Percentiles rank a stretch among this genome's conserved stretches.
These are phyloP conservation scores for Xerocomellus amylosporus DNA, from an alignment of 768 basidiomycete species.

Conservation along the genomic window DNA sequence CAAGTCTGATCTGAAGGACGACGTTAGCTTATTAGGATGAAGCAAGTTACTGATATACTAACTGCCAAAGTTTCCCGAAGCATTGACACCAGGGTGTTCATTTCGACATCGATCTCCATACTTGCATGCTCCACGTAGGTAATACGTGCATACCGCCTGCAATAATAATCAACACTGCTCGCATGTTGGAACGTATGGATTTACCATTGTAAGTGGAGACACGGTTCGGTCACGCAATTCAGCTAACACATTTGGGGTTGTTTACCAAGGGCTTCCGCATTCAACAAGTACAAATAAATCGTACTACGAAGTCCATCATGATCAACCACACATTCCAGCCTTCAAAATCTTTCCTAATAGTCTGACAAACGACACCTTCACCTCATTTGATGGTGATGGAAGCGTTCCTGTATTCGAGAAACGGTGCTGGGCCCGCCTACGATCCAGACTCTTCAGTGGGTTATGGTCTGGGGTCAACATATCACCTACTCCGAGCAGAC, in stretches of 20 bases:
- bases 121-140: conserved; percentile 59
- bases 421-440: neutral
- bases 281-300: conserved; percentile 19
- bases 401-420: neutral
- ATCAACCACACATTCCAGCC: no score
- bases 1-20: conserved; percentile 39
- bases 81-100: conserved; percentile 48
- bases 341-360: neutral
- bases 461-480: neutral
- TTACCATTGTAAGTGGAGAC: conserved; percentile 17
- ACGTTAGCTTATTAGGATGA: conserved; percentile 12
- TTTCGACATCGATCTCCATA: conserved; percentile 66
- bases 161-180: conserved; percentile 1
- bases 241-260: neutral
- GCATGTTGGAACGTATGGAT: neutral
- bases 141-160: conserved; percentile 62
- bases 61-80: conserved; percentile 50
- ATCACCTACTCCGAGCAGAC: neutral
- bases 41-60: conserved; percentile 27
- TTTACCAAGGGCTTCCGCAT: conserved; percentile 13
- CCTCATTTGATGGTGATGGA: neutral
- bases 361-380: neutral
- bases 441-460: neutral
- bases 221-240: neutral
- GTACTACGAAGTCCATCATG: no score